Percentiles rank a stretch among this genome's conserved stretches.
These are phyloP conservation scores for Cytospora leucostoma DNA, from an alignment of 2,329 filamentous ascomycete genomes.

Conservation along the genomic window DNA sequence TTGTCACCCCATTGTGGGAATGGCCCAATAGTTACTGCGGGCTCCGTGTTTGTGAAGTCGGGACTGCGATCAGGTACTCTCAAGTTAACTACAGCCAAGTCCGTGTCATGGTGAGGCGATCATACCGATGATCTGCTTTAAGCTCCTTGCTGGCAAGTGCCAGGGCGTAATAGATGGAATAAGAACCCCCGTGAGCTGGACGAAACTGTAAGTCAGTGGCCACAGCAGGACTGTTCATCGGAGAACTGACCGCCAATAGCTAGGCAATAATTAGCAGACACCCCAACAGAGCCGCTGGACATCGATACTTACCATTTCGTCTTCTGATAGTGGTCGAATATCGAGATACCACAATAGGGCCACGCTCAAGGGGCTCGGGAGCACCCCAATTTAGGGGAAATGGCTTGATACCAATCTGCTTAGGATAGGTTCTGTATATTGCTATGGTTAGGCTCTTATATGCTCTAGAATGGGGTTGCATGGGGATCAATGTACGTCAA, in stretches of 20 bases:
- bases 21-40: constrained; percentile 83
- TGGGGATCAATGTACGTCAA: constrained; percentile 23
- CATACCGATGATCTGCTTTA: constrained; percentile 71
- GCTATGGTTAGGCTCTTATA: background rate
- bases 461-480: background rate
- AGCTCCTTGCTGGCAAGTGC: constrained; percentile 91
- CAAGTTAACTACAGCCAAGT: background rate
- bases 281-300: constrained; percentile 17
- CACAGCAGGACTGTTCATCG: background rate
- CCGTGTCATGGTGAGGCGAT: background rate
- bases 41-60: constrained; percentile 77
- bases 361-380: constrained; percentile 70
- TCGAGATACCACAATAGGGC: constrained; percentile 85
- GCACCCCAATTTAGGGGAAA: constrained; percentile 86
- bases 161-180: constrained; percentile 92
- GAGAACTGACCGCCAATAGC: constrained; percentile 58
- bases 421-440: constrained; percentile 72
- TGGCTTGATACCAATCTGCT: constrained; percentile 92
- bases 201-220: constrained; percentile 19
- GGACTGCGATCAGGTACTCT: constrained; percentile 39
- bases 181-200: constrained; percentile 71
- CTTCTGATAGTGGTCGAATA: constrained; percentile 73
- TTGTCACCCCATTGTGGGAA: constrained; percentile 87
- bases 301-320: constrained; percentile 67
- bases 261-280: constrained; percentile 33